These are phyloP conservation scores for Heterobasidion irregulare DNA, from an alignment of 1,284 basidiomycete species.

Conservation along the genomic window DNA sequence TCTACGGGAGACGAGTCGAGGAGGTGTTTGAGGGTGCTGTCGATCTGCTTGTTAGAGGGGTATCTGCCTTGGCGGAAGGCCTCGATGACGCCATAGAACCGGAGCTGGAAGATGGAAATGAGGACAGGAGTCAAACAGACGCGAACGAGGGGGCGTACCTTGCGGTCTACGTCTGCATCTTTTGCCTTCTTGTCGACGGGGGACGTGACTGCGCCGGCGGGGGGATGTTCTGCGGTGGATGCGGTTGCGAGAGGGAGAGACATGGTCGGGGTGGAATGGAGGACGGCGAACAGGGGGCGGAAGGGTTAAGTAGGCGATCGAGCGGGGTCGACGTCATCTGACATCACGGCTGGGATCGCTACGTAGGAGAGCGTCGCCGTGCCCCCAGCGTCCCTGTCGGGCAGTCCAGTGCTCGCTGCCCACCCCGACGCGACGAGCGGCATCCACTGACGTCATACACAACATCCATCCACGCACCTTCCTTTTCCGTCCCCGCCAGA, in stretches of 20 bases:
- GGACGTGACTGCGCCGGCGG: slow-evolving; percentile 43
- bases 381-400: too few species aligned
- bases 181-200: slow-evolving; percentile 46
- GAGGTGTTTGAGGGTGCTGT: slow-evolving; percentile 64
- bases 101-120: slow-evolving; percentile 31
- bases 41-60: slow-evolving; percentile 78
- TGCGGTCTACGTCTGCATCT: slow-evolving; percentile 57
- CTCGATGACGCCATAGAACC: slow-evolving; percentile 69
- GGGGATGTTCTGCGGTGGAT: slow-evolving; percentile 51
- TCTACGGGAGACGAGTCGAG: slow-evolving; percentile 62
- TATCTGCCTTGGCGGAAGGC: slow-evolving; percentile 74
- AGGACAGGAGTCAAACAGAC: background rate
- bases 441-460: too few species aligned
- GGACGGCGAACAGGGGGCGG: background rate
- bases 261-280: slow-evolving; percentile 27
- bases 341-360: background rate
- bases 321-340: background rate
- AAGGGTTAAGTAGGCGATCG: background rate
- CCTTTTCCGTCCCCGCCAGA: too few species aligned
- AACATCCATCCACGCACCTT: too few species aligned
- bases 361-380: too few species aligned
- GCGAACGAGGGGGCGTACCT: slow-evolving; percentile 24
- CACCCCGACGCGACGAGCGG: too few species aligned
- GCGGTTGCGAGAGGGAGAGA: slow-evolving; percentile 53
- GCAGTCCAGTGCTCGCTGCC: too few species aligned